Evolutionary conservation across 768 basidiomycete genomes (phyloP).

Genomic region (Mycena indigotica): DNA sequence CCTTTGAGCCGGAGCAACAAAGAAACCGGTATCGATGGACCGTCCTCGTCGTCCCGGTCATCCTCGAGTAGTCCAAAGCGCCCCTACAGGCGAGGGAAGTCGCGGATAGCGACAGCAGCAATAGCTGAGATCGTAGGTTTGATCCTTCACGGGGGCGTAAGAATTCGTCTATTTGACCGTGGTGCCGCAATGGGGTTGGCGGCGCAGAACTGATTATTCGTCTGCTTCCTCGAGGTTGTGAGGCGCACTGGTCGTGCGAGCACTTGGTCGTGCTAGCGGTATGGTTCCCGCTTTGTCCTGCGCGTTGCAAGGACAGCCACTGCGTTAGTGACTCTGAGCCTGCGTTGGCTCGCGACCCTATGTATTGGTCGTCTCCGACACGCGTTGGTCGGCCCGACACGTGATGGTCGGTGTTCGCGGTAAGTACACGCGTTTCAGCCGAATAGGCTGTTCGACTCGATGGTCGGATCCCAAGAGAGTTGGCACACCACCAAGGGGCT

Average conservation of each 20-base stretch:
- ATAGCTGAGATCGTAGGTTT: neutral
- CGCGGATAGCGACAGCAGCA: neutral
- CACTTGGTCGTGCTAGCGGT: neutral
- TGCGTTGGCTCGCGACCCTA: no score
- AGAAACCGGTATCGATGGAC: neutral
- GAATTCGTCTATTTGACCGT: no score
- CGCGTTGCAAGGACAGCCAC: neutral
- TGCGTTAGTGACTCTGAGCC: neutral
- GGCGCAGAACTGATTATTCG: neutral
- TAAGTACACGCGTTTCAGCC: no score
- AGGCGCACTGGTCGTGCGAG: neutral
- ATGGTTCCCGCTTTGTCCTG: neutral
- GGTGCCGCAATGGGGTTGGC: neutral
- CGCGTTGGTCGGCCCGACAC: neutral
- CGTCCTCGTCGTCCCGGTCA: constrained; percentile 5
- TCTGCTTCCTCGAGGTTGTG: neutral
- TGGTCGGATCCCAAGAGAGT: neutral
- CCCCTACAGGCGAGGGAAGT: neutral
- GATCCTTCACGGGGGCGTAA: constrained; percentile 1
- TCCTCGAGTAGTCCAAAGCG: neutral
- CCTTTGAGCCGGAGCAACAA: constrained; percentile 1
- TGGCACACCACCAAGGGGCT: constrained; percentile 1
- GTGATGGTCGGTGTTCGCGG: neutral
- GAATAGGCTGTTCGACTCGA: neutral
- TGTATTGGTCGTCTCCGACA: neutral